phyloP scores from a whole-genome alignment of 2,329 filamentous ascomycete species.

The Hypoxylon sp. region DNA sequence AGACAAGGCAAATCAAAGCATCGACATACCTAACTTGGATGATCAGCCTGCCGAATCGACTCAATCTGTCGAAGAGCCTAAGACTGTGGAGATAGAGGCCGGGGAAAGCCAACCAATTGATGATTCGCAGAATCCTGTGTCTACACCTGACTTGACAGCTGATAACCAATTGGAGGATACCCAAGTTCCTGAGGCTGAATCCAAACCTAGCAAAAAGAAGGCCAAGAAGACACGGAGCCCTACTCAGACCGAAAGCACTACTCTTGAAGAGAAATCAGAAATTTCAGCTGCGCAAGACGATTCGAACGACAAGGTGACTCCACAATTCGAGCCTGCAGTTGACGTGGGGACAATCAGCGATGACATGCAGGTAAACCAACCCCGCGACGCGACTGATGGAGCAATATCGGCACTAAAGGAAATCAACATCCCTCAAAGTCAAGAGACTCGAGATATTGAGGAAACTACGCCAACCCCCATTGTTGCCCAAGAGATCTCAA shows the following conservation, averaged over 20 bases:
- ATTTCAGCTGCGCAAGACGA: conserved; percentile 14
- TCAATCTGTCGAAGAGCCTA: conserved; percentile 13
- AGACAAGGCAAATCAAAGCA: conserved; percentile 35
- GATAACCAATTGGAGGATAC: conserved; percentile 19
- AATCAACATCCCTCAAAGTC: conserved; percentile 31
- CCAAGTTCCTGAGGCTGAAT: conserved; percentile 25
- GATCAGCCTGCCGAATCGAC: conserved; percentile 18
- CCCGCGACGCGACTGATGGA: conserved; percentile 14
- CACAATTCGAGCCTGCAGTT: conserved; percentile 11
- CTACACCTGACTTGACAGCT: conserved; percentile 13
- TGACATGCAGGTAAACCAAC: conserved; percentile 12
- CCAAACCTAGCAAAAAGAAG: conserved; percentile 33
- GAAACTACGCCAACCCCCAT: conserved; percentile 11
- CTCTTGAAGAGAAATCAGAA: conserved; percentile 24
- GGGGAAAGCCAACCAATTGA: conserved; percentile 16
- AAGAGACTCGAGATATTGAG: conserved; percentile 25
- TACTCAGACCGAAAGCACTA: conserved; percentile 29
- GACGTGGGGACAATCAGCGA: conserved; percentile 6
- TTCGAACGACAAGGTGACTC: conserved; percentile 1
- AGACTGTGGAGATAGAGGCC: conserved; percentile 10
- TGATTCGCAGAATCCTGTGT: conserved; percentile 5
- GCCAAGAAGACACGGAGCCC: conserved; percentile 35
- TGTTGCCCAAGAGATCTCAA: conserved; percentile 14
- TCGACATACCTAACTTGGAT: conserved; percentile 14
- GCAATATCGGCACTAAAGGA: conserved; percentile 20